Conservation (phyloP, 805 yeast species). For the Naumovozyma baii region DNA sequence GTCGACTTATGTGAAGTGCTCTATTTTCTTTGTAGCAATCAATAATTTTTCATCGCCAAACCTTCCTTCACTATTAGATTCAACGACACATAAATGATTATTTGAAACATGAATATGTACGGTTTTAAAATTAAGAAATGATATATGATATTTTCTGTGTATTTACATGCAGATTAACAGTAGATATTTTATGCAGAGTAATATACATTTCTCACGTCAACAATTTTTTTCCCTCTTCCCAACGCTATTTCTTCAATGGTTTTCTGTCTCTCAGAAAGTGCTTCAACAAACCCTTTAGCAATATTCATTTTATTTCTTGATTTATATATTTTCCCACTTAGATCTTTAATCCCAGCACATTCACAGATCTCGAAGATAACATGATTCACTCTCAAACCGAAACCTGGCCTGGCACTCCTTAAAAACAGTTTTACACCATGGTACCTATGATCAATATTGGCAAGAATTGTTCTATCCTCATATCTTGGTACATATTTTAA, state of each 20-base stretch:
- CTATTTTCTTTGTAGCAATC: too few species aligned
- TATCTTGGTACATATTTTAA: slow-evolving; percentile 72
- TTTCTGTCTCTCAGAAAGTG: slow-evolving; percentile 61
- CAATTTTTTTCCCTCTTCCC: slow-evolving; percentile 89
- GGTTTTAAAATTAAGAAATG: too few species aligned
- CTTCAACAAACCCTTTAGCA: slow-evolving; percentile 80
- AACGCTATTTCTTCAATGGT: slow-evolving; percentile 81
- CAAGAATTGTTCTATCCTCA: slow-evolving; percentile 85
- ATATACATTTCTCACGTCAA: slow-evolving; percentile 84
- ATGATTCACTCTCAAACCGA: slow-evolving; percentile 86
- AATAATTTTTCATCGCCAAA: too few species aligned
- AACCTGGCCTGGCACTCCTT: slow-evolving; percentile 85
- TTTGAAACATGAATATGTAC: too few species aligned
- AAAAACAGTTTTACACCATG: slow-evolving; percentile 79
- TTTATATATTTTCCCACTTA: slow-evolving; percentile 83
- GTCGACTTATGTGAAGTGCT: too few species aligned
- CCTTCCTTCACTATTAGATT: too few species aligned
- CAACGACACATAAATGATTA: too few species aligned
- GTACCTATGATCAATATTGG: slow-evolving; percentile 70
- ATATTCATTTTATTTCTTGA: slow-evolving; percentile 94
- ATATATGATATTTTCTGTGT: too few species aligned
- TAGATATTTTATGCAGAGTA: slow-evolving; percentile 36
- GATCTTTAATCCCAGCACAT: slow-evolving; percentile 87
- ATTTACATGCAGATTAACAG: not conserved
- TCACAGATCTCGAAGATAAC: slow-evolving; percentile 84